Base-by-base conservation (phyloP, 2,329 filamentous ascomycete genomes). In the Pseudocercospora macadamiae region DNA sequence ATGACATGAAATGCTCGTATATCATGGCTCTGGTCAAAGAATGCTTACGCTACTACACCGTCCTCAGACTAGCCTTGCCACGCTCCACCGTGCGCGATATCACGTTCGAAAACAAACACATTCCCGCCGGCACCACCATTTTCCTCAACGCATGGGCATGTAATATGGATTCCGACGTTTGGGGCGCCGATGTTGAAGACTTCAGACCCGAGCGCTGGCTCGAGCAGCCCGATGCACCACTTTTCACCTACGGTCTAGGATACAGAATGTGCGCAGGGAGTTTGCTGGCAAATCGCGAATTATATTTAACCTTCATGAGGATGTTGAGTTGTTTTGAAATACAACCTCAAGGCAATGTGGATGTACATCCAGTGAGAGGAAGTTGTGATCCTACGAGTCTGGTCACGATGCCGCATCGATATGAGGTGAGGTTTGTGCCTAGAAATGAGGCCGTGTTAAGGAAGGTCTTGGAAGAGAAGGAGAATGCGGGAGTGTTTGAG, bases 111-210 rank as follows among this genome's bases (percentile, higher is more conserved):
- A 84, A 81, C 16, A 79, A 80, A 28, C 69, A 79, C 4, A 86
- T 89, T 37, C 86, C 86, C 1, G 82, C 82, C 44, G 85, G 85
- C 0, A 87, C 84, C 1, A 82, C 87, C 0, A 79, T 88, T 32
- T 89, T 87, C 70, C 73, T 89, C 23, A 89, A 89, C 58, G 83
- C 85, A 0, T 88, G 85, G 86, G 85, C 85, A 2, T 88, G 86
- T 66, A 88, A 89, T 61, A 87, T 86, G 83, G 83, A 70, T 51
- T 44, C 59, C 14, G 60, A 70, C 4, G 63, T 75, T 4, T 66
- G 74, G 79, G 0, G 77, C 79, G 55, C 66, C 3, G 9, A 78
- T 86, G n/a, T 54, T 4, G 78, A 83, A 30, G 77, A 75, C 4
- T 87, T 88, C 74, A 79, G 83, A 8, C 83, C 83, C 0, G 84